These are phyloP conservation scores for Rubus idaeus DNA, from an alignment of 306 rosid genomes.

Conservation along the genomic window DNA sequence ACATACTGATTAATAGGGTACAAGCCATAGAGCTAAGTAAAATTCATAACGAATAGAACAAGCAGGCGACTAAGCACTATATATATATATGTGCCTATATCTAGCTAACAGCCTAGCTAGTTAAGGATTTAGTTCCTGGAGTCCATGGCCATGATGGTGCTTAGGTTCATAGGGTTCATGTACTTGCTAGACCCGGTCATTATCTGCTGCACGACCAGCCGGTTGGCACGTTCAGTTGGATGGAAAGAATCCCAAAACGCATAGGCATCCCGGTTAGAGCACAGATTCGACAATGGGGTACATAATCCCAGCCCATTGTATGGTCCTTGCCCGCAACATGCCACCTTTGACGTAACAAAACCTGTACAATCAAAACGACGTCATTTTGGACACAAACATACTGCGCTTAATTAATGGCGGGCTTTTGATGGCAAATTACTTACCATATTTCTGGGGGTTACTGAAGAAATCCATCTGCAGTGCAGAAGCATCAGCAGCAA, in stretches of 20 bases:
- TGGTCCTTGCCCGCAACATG: conserved; percentile 78
- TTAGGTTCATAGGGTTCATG: conserved; percentile 58
- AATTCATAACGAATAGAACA: background rate
- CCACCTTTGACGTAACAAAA: conserved; percentile 54
- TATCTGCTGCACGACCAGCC: conserved; percentile 38
- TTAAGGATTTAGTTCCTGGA: conserved; percentile 19
- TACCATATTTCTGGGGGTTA: conserved; percentile 43
- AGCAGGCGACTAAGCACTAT: background rate
- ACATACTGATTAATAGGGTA: no score
- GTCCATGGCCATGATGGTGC: conserved; percentile 52
- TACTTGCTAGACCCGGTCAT: conserved; percentile 37
- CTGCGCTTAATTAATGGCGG: no score
- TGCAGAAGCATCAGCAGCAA: conserved; percentile 50
- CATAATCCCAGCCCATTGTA: conserved; percentile 59
- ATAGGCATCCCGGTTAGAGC: conserved; percentile 42
- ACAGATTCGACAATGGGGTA: conserved; percentile 34
- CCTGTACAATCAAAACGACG: conserved; percentile 30
- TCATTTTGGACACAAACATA: background rate
- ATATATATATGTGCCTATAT: background rate
- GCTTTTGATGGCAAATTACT: no score
- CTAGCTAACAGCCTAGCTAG: background rate
- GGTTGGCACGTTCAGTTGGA: conserved; percentile 51
- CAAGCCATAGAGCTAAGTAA: no score
- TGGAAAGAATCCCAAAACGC: conserved; percentile 63
- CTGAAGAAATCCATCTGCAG: conserved; percentile 42